Evolutionary conservation across 345 rosid species (phyloP).

Genomic region (Lepidium sativum): DNA sequence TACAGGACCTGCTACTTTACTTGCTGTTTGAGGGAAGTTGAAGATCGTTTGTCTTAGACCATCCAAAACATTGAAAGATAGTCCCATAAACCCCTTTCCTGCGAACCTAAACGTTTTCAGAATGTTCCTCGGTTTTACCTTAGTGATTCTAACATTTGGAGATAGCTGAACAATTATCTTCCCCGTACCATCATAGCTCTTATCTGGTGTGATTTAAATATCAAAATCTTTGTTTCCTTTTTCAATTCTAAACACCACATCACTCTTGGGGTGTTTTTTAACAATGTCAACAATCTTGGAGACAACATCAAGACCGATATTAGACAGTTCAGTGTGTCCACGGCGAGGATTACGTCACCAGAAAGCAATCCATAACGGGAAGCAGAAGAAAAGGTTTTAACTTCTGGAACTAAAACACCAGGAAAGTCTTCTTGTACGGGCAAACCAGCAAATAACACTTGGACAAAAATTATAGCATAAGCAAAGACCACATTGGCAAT

Average conservation of each 20-base stretch:
- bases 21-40: slow-evolving; percentile 81
- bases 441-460: slow-evolving; percentile 82
- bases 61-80: slow-evolving; percentile 63
- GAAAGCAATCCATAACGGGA: slow-evolving; percentile 84
- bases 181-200: slow-evolving; percentile 72
- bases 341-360: slow-evolving; percentile 67
- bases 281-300: slow-evolving; percentile 62
- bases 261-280: slow-evolving; percentile 52
- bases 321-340: slow-evolving; percentile 46
- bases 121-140: slow-evolving; percentile 49
- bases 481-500: slow-evolving; percentile 85
- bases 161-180: slow-evolving; percentile 88
- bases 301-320: slow-evolving; percentile 51
- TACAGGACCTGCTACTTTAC: slow-evolving; percentile 88
- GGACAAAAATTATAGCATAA: slow-evolving; percentile 59
- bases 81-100: slow-evolving; percentile 68
- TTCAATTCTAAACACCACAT: slow-evolving; percentile 53
- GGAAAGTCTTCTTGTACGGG: slow-evolving; percentile 91
- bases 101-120: slow-evolving; percentile 49
- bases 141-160: slow-evolving; percentile 63
- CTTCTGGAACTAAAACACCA: slow-evolving; percentile 87
- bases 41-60: slow-evolving; percentile 74
- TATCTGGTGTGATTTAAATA: slow-evolving; percentile 72
- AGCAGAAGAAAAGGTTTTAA: slow-evolving; percentile 77
- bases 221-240: slow-evolving; percentile 51